Percentiles rank a stretch among this genome's conserved stretches.
phyloP scores from a whole-genome alignment of 768 basidiomycete genomes.

The Tephrocybe sp. region DNA sequence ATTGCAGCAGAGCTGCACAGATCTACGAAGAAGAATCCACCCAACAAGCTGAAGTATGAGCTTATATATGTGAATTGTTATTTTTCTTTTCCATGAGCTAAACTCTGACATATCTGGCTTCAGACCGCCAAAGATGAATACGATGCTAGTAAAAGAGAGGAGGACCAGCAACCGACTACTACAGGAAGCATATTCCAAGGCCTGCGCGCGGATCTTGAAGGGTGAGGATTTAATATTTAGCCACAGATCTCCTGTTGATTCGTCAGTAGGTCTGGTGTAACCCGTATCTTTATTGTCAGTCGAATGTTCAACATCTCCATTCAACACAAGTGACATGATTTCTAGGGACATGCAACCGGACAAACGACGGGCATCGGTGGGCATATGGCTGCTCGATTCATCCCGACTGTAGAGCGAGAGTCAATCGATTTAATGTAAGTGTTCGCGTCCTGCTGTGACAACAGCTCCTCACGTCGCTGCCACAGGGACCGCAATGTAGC shows the following conservation, averaged over 20 bases:
- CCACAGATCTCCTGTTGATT: not conserved
- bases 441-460: not conserved
- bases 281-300: constrained; percentile 83
- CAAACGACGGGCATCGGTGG: constrained; percentile 85
- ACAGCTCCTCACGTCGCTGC: constrained; percentile 2
- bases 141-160: constrained; percentile 69
- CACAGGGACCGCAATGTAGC: constrained; percentile 78
- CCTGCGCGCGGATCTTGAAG: constrained; percentile 81
- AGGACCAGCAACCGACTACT: constrained; percentile 52
- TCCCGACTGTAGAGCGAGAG: constrained; percentile 95
- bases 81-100: not conserved
- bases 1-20: constrained; percentile 72
- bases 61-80: constrained; percentile 71
- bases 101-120: not conserved
- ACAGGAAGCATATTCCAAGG: constrained; percentile 86
- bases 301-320: not conserved
- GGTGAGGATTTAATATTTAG: constrained; percentile 38
- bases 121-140: constrained; percentile 84
- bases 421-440: constrained; percentile 83
- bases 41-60: constrained; percentile 67
- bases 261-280: constrained; percentile 51
- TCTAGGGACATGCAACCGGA: constrained; percentile 81
- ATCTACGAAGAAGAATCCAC: constrained; percentile 94
- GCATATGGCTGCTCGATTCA: constrained; percentile 76
- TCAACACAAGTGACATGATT: not conserved